phyloP scores from a whole-genome alignment of 1,139 yeast genomes.

The Candida sp. region DNA sequence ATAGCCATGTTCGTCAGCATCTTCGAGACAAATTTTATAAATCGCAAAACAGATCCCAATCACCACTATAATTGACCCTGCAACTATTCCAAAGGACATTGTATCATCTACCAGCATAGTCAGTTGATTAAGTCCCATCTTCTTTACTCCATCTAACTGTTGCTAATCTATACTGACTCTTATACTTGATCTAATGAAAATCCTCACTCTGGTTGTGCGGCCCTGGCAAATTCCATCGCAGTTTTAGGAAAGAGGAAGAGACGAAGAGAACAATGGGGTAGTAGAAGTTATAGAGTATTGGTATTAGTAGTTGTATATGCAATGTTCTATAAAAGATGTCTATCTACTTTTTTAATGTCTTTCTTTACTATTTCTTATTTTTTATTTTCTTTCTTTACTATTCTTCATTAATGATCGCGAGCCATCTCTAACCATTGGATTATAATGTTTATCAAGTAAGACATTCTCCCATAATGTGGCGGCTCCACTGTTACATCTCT shows the following conservation, averaged over 20 bases:
- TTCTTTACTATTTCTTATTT: neutral
- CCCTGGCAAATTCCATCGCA: neutral
- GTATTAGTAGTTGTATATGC: no score
- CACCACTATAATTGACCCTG: neutral
- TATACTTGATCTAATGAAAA: neutral
- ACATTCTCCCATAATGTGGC: slow-evolving; percentile 90
- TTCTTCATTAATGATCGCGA: slow-evolving; percentile 42
- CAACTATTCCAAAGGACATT: slow-evolving; percentile 1
- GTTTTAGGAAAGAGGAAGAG: neutral
- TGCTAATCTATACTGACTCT: neutral
- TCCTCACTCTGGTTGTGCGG: neutral
- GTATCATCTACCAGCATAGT: neutral
- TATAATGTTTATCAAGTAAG: slow-evolving; percentile 74
- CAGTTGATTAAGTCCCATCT: neutral
- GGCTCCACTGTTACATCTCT: slow-evolving; percentile 79
- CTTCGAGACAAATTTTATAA: slow-evolving; percentile 1
- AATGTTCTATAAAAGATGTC: neutral
- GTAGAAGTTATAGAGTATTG: no score
- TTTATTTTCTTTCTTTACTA: slow-evolving; percentile 18
- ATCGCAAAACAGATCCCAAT: neutral
- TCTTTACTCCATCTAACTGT: neutral
- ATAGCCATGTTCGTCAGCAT: slow-evolving; percentile 11
- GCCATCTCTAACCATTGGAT: slow-evolving; percentile 67
- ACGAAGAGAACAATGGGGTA: neutral
- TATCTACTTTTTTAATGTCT: neutral